Base-by-base conservation (phyloP, 495 filamentous ascomycete genomes). In the Annulohypoxylon moriforme region DNA sequence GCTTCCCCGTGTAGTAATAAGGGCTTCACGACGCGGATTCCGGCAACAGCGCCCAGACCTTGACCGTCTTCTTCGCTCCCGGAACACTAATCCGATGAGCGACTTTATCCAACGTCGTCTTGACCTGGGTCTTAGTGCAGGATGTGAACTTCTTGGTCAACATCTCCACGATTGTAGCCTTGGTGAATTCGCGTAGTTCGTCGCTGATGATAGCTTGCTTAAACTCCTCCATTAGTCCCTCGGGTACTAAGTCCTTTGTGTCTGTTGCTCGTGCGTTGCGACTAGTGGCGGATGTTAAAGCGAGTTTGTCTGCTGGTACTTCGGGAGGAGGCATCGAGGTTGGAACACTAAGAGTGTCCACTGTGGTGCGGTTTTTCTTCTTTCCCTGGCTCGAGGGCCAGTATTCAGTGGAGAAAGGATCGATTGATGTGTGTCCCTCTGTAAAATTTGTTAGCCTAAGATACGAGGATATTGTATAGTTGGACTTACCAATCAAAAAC, bases 391-490 rank as follows among this genome's bases (percentile, higher is more conserved):
- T 24, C 1, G 10, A 14, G 82, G 84, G 74, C 96, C 96, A 98
- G 81, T 98, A 98, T 3, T 79, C 78, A 1, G 87, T 89, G 0
- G 92, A 94, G 75, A 94, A 97, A 0, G 96, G 96, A 67, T 99
- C 89, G 73, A 99, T 96, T 33, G 71, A 77, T 7, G 79, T 75
- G 5, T 75, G 72, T 20, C 71, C 62, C 63, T 84, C 80, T 82
- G 50, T 4, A 57, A 4, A 59, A 38, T 13, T 58, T 33, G 57
- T 76, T 47, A 77, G 70, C 52, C 16, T 52, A 20, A 18, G 24
- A 50, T 34, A 11, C 14, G 24, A 16, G 11, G 27, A 18, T 11
- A 14, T 18, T 52, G 56, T 3, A 14, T 42, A 46, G 20, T 7
- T 13, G 31, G 33, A 78, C 87, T 76, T 83, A 94, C 91, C 87